These are phyloP conservation scores for Aspergillus vadensis DNA, from an alignment of 2,329 filamentous ascomycete genomes.

Conservation along the genomic window DNA sequence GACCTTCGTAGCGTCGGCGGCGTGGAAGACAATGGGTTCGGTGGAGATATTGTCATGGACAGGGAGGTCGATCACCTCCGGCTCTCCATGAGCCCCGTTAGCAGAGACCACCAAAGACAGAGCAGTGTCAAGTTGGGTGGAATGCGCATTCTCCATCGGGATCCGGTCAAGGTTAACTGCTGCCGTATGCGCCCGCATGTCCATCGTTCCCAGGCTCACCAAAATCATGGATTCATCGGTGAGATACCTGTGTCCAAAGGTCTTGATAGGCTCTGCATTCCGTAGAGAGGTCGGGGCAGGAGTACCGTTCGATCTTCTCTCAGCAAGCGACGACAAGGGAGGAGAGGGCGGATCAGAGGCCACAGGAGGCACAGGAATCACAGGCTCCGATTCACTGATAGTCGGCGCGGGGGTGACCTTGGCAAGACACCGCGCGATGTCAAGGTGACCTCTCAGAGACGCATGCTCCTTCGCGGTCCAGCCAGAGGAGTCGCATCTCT, in stretches of 20 bases:
- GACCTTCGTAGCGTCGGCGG: slow-evolving; percentile 74
- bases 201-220: slow-evolving; percentile 93
- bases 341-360: slow-evolving; percentile 40
- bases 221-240: slow-evolving; percentile 85
- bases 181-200: slow-evolving; percentile 77
- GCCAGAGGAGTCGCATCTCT: slow-evolving; percentile 77
- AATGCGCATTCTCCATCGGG: slow-evolving; percentile 82
- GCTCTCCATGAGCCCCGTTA: slow-evolving; percentile 79
- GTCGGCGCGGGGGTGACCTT: slow-evolving; percentile 54
- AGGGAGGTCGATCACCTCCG: slow-evolving; percentile 86
- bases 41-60: slow-evolving; percentile 93
- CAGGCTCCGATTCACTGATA: slow-evolving; percentile 35
- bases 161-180: slow-evolving; percentile 87
- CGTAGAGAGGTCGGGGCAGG: slow-evolving; percentile 44
- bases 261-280: slow-evolving; percentile 78
- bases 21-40: slow-evolving; percentile 87
- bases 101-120: slow-evolving; percentile 89
- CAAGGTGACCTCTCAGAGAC: slow-evolving; percentile 81
- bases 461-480: slow-evolving; percentile 96
- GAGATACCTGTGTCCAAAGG: slow-evolving; percentile 93
- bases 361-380: slow-evolving; percentile 33
- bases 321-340: slow-evolving; percentile 43
- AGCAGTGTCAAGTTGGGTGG: slow-evolving; percentile 90
- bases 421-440: slow-evolving; percentile 71
- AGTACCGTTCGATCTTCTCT: slow-evolving; percentile 43